Evolutionary conservation across 2,329 filamentous ascomycete genomes (phyloP).

Genomic region (Aureobasidium vineae): DNA sequence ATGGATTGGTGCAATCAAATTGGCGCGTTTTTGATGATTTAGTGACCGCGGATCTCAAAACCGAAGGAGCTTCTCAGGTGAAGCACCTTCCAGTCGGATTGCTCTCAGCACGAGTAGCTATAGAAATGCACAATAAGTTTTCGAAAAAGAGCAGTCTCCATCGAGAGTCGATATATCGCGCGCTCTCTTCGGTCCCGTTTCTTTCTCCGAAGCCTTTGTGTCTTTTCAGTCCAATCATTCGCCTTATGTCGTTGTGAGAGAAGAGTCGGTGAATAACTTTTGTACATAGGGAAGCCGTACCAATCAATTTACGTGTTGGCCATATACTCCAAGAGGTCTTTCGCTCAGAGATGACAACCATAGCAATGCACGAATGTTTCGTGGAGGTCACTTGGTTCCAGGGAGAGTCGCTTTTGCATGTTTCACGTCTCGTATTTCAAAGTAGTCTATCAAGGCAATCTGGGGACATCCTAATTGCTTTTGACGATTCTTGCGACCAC

Average conservation of each 20-base stretch:
- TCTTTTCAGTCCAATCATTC: too few species aligned
- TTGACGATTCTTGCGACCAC: constrained; percentile 37
- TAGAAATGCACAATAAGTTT: background rate
- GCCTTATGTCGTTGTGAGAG: too few species aligned
- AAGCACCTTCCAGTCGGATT: too few species aligned
- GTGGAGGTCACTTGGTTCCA: too few species aligned
- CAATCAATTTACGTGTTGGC: too few species aligned
- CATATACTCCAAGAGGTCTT: too few species aligned
- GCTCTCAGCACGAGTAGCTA: background rate
- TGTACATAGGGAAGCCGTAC: too few species aligned
- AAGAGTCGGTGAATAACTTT: too few species aligned
- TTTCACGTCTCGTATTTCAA: background rate
- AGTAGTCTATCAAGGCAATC: background rate
- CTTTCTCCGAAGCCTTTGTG: too few species aligned
- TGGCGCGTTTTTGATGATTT: background rate
- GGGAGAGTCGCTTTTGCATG: too few species aligned
- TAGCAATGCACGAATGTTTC: too few species aligned
- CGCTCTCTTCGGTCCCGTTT: too few species aligned
- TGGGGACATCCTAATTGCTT: background rate
- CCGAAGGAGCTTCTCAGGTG: background rate
- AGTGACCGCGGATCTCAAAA: background rate
- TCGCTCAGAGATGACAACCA: background rate
- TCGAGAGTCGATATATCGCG: background rate
- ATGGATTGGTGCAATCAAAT: background rate
- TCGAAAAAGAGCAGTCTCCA: background rate